These are phyloP conservation scores for Annulohypoxylon nitens DNA, from an alignment of 495 filamentous ascomycete genomes.

Conservation along the genomic window DNA sequence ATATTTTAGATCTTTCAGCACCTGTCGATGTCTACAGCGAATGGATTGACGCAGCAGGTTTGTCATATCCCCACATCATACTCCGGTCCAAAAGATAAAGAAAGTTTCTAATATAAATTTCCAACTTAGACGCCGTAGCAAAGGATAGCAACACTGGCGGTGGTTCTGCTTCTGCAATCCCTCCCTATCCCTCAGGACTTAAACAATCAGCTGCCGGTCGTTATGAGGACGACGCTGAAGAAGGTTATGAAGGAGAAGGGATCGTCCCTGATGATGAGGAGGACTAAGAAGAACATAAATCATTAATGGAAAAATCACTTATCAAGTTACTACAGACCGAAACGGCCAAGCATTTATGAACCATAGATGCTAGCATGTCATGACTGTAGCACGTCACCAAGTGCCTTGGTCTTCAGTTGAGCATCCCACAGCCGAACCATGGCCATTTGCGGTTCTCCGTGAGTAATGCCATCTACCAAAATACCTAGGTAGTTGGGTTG, in stretches of 20 bases:
- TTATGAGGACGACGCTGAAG: conserved; percentile 64
- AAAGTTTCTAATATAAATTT: conserved; percentile 37
- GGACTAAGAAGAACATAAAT: conserved; percentile 40
- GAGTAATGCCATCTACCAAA: background rate
- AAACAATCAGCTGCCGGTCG: conserved; percentile 60
- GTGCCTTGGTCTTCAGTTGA: background rate
- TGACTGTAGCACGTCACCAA: background rate
- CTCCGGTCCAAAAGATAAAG: background rate
- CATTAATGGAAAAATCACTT: background rate
- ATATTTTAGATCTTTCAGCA: conserved; percentile 78
- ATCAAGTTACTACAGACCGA: background rate
- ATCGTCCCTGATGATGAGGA: conserved; percentile 61
- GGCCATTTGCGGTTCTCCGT: conserved; percentile 3
- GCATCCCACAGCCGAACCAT: background rate
- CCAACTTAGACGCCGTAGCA: conserved; percentile 56
- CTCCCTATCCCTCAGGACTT: conserved; percentile 39
- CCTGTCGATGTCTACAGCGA: conserved; percentile 96
- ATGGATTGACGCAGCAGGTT: conserved; percentile 98
- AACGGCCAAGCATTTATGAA: background rate
- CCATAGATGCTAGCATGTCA: background rate
- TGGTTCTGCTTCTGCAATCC: conserved; percentile 44
- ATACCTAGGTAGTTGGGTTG: background rate
- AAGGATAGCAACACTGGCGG: conserved; percentile 52
- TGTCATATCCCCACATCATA: conserved; percentile 59
- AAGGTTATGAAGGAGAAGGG: conserved; percentile 59